A percentile compares a stretch with the other conserved stretches of the same genome.
Evolutionary conservation across 78 protist genomes (phyloP).

Genomic region (Planoprotostelium fungivorum): DNA sequence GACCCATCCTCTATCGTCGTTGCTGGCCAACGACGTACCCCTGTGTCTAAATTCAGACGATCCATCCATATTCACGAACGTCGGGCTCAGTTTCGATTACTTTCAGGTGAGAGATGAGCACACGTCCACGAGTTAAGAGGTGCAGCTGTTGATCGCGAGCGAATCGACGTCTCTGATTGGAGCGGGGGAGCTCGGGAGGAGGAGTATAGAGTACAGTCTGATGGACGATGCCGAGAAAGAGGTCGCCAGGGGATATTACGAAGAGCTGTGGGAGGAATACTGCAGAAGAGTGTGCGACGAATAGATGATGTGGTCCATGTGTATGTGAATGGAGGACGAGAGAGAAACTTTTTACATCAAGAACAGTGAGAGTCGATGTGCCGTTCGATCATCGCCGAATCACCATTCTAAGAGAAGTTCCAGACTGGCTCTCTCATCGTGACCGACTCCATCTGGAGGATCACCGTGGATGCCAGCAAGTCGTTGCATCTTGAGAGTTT

Average conservation of each 20-base stretch:
- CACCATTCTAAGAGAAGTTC: too few relatives aligned
- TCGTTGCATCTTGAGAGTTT: too few relatives aligned
- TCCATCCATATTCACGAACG: conserved; percentile 38
- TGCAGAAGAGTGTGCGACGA: not conserved
- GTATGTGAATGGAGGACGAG: too few relatives aligned
- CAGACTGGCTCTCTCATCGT: too few relatives aligned
- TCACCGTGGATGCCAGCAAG: too few relatives aligned
- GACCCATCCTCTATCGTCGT: conserved; percentile 49
- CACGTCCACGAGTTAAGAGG: too few relatives aligned
- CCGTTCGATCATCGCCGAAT: too few relatives aligned
- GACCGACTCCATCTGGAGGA: too few relatives aligned
- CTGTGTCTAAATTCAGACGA: conserved; percentile 50
- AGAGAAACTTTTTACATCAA: too few relatives aligned
- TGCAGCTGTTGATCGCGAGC: not conserved
- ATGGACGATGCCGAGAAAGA: not conserved
- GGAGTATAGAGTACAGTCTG: not conserved
- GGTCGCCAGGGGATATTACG: not conserved
- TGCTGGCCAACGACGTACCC: conserved; percentile 33
- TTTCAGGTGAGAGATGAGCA: not conserved
- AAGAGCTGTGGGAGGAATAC: not conserved
- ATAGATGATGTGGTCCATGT: too few relatives aligned
- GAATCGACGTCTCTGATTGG: not conserved
- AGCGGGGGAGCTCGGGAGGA: not conserved
- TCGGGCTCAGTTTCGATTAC: conserved; percentile 35
- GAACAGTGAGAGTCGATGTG: too few relatives aligned